A percentile compares a stretch with the other conserved stretches of the same genome.
phyloP scores from a whole-genome alignment of 352 stramenopile genomes.

The Phytophthora melonis region DNA sequence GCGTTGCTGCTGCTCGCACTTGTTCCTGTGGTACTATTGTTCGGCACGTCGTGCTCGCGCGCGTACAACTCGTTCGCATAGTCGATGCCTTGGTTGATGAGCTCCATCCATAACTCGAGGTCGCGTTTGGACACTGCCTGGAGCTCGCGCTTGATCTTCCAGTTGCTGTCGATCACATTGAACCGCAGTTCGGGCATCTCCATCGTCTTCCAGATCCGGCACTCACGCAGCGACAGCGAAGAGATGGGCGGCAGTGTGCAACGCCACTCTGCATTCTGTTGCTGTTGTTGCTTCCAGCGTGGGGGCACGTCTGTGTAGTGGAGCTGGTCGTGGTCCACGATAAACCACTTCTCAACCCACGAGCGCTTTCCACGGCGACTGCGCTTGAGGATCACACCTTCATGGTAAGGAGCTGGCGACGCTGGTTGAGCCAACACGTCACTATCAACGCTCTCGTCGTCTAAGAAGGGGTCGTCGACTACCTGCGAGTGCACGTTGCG shows the following conservation, averaged over 20 bases:
- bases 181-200: conserved; percentile 87
- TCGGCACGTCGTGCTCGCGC: conserved; percentile 42
- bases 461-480: conserved; percentile 44
- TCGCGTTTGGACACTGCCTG: conserved; percentile 68
- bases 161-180: conserved; percentile 78
- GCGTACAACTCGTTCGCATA: conserved; percentile 69
- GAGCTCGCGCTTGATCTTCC: conserved; percentile 88
- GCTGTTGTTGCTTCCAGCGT: conserved; percentile 40
- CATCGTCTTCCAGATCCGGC: conserved; percentile 89
- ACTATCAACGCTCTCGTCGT: conserved; percentile 43
- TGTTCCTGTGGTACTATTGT: conserved; percentile 48
- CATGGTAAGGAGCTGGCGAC: conserved; percentile 54
- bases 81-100: conserved; percentile 82
- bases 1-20: conserved; percentile 42
- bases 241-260: conserved; percentile 53
- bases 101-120: conserved; percentile 74
- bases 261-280: conserved; percentile 38
- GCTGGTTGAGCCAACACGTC: conserved; percentile 37
- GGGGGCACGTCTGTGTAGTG: conserved; percentile 68
- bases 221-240: conserved; percentile 71
- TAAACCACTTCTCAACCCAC: conserved; percentile 79
- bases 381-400: conserved; percentile 76
- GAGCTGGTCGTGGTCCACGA: conserved; percentile 74
- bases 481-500: conserved; percentile 38
- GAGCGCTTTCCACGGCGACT: conserved; percentile 75